Evolutionary conservation across 2,329 filamentous ascomycete species (phyloP).

Genomic region (Ophiocordyceps camponoti-floridani): DNA sequence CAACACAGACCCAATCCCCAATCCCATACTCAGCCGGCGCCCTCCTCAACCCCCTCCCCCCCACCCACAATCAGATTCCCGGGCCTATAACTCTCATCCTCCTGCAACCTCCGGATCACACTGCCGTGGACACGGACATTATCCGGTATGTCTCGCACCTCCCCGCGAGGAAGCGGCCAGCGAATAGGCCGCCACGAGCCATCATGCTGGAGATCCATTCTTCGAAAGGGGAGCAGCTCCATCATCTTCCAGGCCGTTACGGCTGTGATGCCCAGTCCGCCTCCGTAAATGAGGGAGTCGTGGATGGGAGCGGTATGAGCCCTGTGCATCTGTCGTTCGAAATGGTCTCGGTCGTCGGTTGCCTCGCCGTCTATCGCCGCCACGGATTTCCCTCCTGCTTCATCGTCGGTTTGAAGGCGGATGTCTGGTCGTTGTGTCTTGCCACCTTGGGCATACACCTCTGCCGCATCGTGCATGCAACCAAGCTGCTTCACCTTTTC

Average conservation of each 20-base stretch:
- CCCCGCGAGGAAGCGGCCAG: conserved; percentile 63
- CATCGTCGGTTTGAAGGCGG: conserved; percentile 6
- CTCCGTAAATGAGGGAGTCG: conserved; percentile 49
- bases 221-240: conserved; percentile 66
- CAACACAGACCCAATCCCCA: conserved; percentile 52
- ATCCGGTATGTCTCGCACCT: conserved; percentile 58
- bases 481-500: conserved; percentile 49
- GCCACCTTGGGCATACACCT: conserved; percentile 1
- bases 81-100: conserved; percentile 47
- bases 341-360: conserved; percentile 15
- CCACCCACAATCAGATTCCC: conserved; percentile 69
- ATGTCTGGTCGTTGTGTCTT: conserved; percentile 6
- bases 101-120: conserved; percentile 53
- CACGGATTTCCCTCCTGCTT: neutral
- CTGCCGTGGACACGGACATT: conserved; percentile 55
- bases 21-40: conserved; percentile 47
- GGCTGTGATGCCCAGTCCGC: conserved; percentile 34
- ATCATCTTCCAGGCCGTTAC: conserved; percentile 58
- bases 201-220: conserved; percentile 59
- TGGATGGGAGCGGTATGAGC: conserved; percentile 43
- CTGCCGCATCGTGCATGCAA: conserved; percentile 19
- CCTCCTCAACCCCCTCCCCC: conserved; percentile 46
- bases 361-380: conserved; percentile 6
- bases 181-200: conserved; percentile 65
- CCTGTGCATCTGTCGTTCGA: conserved; percentile 38